Percentiles rank a stretch among this genome's conserved stretches.
phyloP scores from a whole-genome alignment of 345 rosid genomes.

The Eucalyptus lansdowneana region DNA sequence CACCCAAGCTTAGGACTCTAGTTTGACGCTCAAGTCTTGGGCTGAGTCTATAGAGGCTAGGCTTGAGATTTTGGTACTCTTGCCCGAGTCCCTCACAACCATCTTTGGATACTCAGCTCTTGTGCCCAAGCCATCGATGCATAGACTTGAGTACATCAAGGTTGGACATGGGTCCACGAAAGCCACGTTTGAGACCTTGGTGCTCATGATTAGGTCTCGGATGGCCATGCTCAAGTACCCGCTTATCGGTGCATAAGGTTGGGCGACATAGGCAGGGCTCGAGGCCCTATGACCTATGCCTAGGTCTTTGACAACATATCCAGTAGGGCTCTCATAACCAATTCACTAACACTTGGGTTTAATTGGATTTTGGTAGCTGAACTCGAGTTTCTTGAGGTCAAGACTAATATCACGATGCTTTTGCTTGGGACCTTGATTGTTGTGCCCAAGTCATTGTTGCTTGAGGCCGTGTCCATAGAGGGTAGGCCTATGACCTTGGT shows the following conservation, averaged over 20 bases:
- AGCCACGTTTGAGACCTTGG: neutral
- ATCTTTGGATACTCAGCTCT: neutral
- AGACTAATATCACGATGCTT: accelerated
- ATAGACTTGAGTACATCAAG: neutral
- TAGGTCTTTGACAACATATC: neutral
- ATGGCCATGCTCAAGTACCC: neutral
- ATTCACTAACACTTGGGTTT: neutral
- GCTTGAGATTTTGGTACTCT: neutral
- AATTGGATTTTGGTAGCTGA: neutral
- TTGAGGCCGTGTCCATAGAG: neutral
- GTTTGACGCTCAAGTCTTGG: neutral
- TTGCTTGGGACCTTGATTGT: neutral
- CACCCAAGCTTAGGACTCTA: neutral
- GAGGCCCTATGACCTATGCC: neutral
- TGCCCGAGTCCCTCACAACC: neutral
- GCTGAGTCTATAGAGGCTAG: neutral
- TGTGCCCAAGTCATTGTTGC: neutral
- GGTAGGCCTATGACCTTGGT: accelerated
- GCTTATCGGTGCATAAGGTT: neutral
- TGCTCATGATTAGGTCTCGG: neutral
- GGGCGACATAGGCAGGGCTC: neutral
- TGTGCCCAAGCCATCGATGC: neutral
- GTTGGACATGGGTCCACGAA: neutral
- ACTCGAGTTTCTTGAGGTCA: neutral
- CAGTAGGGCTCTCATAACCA: accelerated